Percentiles rank a stretch among this genome's conserved stretches.
Conservation (phyloP, 768 basidiomycete genomes). For the Tricholoma saponaceum region DNA sequence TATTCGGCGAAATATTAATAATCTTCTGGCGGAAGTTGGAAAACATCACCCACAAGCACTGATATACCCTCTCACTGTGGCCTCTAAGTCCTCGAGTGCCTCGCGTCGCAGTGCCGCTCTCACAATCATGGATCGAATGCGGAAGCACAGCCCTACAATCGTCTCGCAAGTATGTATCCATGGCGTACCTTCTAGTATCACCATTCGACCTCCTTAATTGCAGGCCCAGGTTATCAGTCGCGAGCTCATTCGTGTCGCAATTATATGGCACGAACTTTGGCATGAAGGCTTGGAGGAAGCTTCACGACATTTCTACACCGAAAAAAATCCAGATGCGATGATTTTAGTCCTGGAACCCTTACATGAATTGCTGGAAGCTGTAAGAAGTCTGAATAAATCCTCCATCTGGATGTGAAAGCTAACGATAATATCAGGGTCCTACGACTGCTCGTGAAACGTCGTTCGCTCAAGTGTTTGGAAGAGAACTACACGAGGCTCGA, state of each 20-base stretch:
- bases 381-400: constrained; percentile 30
- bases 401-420: not conserved
- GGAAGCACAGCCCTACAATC: constrained; percentile 82
- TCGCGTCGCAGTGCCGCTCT: constrained; percentile 79
- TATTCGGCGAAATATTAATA: constrained; percentile 86
- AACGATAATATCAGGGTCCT: constrained; percentile 59
- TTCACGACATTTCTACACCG: constrained; percentile 92
- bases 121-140: constrained; percentile 88
- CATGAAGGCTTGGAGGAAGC: constrained; percentile 98
- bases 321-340: constrained; percentile 97
- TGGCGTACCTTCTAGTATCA: not conserved
- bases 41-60: constrained; percentile 96
- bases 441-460: constrained; percentile 93
- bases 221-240: constrained; percentile 86
- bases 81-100: constrained; percentile 89
- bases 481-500: constrained; percentile 88
- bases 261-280: constrained; percentile 99
- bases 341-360: constrained; percentile 88
- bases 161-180: constrained; percentile 71
- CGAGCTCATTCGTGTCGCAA: constrained; percentile 95
- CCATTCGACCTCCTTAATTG: not conserved
- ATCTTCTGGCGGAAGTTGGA: constrained; percentile 86
- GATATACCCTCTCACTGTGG: constrained; percentile 93
- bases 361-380: constrained; percentile 88
- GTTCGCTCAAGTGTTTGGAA: constrained; percentile 89